Evolutionary conservation across 2,329 filamentous ascomycete genomes (phyloP).

Genomic region (Zalaria obscura): DNA sequence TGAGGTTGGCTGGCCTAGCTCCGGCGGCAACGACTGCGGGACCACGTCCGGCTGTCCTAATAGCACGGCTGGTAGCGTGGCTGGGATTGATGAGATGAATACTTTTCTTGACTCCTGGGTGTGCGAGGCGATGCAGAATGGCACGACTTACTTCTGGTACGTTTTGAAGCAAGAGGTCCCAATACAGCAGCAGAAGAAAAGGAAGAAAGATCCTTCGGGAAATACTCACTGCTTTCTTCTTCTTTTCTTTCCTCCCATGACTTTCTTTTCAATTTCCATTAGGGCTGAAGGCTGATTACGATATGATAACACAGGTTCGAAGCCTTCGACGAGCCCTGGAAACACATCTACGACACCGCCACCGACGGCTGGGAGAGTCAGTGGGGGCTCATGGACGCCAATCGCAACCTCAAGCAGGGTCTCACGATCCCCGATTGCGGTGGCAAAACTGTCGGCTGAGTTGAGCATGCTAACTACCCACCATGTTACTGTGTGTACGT

Average conservation of each 20-base stretch:
- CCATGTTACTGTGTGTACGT: too few species aligned
- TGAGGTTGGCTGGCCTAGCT: slow-evolving; percentile 83
- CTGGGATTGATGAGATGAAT: slow-evolving; percentile 69
- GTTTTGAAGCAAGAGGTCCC: too few species aligned
- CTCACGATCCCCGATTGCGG: slow-evolving; percentile 78
- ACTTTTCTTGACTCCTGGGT: slow-evolving; percentile 77
- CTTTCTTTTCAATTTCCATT: too few species aligned
- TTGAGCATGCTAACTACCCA: background rate
- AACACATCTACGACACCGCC: slow-evolving; percentile 31
- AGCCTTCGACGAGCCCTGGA: slow-evolving; percentile 96
- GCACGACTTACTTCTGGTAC: slow-evolving; percentile 86
- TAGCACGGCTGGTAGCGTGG: slow-evolving; percentile 50
- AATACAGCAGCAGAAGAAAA: too few species aligned
- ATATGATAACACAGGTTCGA: too few species aligned
- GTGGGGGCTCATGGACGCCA: slow-evolving; percentile 81
- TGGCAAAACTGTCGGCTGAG: slow-evolving; percentile 43
- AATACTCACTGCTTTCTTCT: too few species aligned
- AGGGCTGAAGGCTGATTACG: too few species aligned
- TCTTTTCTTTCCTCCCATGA: too few species aligned
- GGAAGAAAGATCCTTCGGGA: too few species aligned
- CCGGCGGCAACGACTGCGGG: slow-evolving; percentile 69
- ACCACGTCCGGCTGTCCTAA: slow-evolving; percentile 38
- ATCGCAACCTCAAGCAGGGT: slow-evolving; percentile 71
- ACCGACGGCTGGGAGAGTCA: slow-evolving; percentile 27
- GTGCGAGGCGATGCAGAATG: slow-evolving; percentile 63